These are phyloP conservation scores for Penicillium verrucosum DNA, from an alignment of 2,329 filamentous ascomycete species.

Conservation along the genomic window DNA sequence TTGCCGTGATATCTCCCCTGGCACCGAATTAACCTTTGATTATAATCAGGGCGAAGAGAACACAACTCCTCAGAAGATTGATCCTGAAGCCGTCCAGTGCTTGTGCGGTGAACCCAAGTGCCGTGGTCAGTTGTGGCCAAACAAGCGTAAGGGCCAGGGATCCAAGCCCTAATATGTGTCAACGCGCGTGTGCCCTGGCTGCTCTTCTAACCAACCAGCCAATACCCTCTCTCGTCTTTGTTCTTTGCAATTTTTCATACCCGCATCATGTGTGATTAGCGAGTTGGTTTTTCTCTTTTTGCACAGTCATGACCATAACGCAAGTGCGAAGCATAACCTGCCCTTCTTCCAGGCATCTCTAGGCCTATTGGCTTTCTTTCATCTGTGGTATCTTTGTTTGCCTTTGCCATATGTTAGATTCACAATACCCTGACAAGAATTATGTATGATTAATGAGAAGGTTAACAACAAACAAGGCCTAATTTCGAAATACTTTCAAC, in stretches of 20 bases:
- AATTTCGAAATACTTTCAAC: not conserved
- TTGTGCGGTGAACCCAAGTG: constrained; percentile 45
- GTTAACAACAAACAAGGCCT: not conserved
- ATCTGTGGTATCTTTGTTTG: not conserved
- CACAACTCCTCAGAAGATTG: constrained; percentile 19
- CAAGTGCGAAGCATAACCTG: not conserved
- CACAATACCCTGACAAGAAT: not conserved
- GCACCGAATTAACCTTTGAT: constrained; percentile 48
- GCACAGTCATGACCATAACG: not conserved
- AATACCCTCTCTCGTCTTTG: not conserved
- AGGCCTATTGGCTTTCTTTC: not conserved
- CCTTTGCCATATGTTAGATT: not conserved
- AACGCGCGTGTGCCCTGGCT: not conserved
- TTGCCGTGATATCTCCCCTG: constrained; percentile 39
- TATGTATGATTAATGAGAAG: not conserved
- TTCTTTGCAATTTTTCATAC: not conserved
- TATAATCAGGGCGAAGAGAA: constrained; percentile 40
- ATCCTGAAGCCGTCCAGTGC: constrained; percentile 42
- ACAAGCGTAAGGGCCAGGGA: constrained; percentile 33
- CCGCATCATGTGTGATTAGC: not conserved
- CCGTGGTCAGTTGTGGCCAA: constrained; percentile 45
- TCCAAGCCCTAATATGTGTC: not conserved
- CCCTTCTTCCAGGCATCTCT: not conserved
- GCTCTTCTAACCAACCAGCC: not conserved
- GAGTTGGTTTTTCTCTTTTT: not conserved